Base-by-base conservation (phyloP, 768 basidiomycete genomes). In the Piloderma croceum region DNA sequence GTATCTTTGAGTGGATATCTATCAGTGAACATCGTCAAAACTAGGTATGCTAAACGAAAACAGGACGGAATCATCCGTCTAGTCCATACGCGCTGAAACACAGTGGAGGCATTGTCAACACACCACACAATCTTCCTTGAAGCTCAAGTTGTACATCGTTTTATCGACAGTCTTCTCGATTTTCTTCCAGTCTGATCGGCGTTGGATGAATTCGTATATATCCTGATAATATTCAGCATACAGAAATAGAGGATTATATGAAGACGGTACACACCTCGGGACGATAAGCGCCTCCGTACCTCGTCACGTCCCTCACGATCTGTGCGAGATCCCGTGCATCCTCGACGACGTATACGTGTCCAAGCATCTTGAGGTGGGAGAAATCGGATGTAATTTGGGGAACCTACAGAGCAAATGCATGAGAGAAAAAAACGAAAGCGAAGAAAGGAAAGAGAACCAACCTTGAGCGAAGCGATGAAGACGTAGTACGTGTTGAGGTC, bases 111-210 rank as follows among this genome's bases (percentile, higher is more conserved):
- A 15, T 15, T 9, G 9, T 48, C 47, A 72, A 46, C 56, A 58
- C 31, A 80, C 53, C 20, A 78, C 54, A 68, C 92, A 96, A 56
- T 96, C 92, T 58, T 96, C 92, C 55, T 88, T 91, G 55, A 94
- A 89, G 58, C 84, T 88, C 37, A 92, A 62, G 61, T 86, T 90
- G 63, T 91, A 92, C 89, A 92, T 91, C 36, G 89, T 81, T 68
- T 90, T 90, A 67, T 91, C 90, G 36, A 98, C 96, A 20, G 78
- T 82, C 63, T 90, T 94, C 60, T 98, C 93, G 44, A 98, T 98
- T 68, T 89, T 93, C 67, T 96, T 94, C 94, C 94, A 98, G 59
- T 99, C 94, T 6, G 89, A 86, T 24, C 93, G 74, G 17, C 93
- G 71, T 57, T 92, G 90, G 53, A 97, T 88, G 53, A 97, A 94